A percentile compares a stretch with the other conserved stretches of the same genome.
Conservation (phyloP, 2,329 filamentous ascomycete genomes). For the Beauveria sp. region DNA sequence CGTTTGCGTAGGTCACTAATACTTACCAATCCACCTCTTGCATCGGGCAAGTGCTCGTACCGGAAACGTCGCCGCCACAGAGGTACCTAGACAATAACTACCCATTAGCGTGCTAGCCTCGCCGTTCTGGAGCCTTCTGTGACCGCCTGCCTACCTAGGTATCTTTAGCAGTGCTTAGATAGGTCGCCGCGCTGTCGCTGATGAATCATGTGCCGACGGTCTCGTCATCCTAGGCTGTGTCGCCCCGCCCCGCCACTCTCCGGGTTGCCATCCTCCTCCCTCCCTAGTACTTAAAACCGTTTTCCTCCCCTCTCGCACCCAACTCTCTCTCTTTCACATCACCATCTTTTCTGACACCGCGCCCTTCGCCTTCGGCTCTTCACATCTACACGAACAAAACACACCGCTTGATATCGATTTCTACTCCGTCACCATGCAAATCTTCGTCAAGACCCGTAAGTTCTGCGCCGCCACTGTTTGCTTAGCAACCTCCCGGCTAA, state of each 20-base stretch:
- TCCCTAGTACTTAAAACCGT: constrained; percentile 24
- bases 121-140: constrained; percentile 33
- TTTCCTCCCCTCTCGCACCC: constrained; percentile 16
- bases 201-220: constrained; percentile 28
- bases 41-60: constrained; percentile 16
- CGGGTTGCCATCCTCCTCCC: constrained; percentile 18
- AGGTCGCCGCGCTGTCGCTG: constrained; percentile 20
- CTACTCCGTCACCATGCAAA: constrained; percentile 61
- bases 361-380: background rate
- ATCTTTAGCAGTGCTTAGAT: background rate
- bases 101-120: background rate
- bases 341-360: constrained; percentile 12
- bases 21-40: background rate
- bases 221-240: constrained; percentile 22
- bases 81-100: no score
- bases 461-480: constrained; percentile 25
- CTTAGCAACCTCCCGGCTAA: constrained; percentile 16
- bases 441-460: constrained; percentile 95
- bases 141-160: constrained; percentile 10
- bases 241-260: constrained; percentile 23
- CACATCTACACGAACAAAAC: constrained; percentile 1
- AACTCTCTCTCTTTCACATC: constrained; percentile 12
- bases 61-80: constrained; percentile 14
- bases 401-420: background rate
- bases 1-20: background rate